Conservation (phyloP, 768 basidiomycete species). For the Hypholoma fasciculare region DNA sequence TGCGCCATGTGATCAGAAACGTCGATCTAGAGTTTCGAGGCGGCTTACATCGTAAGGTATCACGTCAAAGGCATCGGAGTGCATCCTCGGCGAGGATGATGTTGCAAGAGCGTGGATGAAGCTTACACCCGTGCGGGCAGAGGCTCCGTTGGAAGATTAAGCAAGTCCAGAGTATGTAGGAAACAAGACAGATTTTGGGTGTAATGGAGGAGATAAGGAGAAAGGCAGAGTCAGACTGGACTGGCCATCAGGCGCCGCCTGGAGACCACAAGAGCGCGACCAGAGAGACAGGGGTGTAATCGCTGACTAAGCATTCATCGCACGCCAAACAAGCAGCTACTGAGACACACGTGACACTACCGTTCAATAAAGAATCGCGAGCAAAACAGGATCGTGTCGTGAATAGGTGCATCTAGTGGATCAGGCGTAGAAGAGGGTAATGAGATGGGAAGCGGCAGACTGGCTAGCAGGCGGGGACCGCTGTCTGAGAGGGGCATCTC, state of each 20-base stretch:
- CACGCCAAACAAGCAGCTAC: not conserved
- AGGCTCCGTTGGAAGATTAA: too few species aligned
- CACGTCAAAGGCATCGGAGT: constrained; percentile 80
- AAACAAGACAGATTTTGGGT: not conserved
- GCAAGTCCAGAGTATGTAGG: not conserved
- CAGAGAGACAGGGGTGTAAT: constrained; percentile 6
- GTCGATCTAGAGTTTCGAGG: not conserved
- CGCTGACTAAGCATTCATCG: constrained; percentile 8
- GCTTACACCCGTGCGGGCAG: not conserved
- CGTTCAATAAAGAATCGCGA: constrained; percentile 29
- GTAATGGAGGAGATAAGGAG: not conserved
- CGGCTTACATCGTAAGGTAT: constrained; percentile 77
- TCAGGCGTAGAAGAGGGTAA: constrained; percentile 10
- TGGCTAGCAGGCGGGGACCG: constrained; percentile 18
- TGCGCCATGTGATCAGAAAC: constrained; percentile 25
- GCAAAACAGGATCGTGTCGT: constrained; percentile 26
- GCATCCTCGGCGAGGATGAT: constrained; percentile 21
- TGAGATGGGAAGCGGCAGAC: constrained; percentile 22
- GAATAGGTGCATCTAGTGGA: constrained; percentile 17
- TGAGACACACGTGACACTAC: constrained; percentile 5
- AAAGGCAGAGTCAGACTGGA: constrained; percentile 1
- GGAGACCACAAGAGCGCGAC: constrained; percentile 1
- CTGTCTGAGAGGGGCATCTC: constrained; percentile 26
- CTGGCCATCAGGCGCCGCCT: not conserved
- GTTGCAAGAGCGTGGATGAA: not conserved